Evolutionary conservation across 169 alveolate species (phyloP), one percentile per base, ranked within the genome.

Genomic region (Eimeria mitis): DNA sequence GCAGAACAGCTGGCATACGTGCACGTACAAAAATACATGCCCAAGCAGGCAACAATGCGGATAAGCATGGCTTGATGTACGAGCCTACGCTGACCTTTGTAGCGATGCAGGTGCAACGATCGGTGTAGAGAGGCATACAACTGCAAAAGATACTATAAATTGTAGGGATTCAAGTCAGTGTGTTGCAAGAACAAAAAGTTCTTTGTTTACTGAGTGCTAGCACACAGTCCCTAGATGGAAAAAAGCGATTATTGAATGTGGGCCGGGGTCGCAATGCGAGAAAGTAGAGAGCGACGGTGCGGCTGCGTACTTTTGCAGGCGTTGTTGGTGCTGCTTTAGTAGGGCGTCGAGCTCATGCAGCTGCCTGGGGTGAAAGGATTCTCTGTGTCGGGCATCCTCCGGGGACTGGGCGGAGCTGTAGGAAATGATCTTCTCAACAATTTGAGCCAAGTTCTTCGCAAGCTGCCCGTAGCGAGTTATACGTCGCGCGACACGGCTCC

Each of bases 401-500:
- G 34, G 47, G n/a, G 65, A 42, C 68, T 89, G 84, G 9, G 88
- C 28, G 42, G 95, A 31, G 52, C 56, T 70, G 63, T 89, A 59
- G 85, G 91, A 34, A 40, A 87, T 19, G n/a, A 65, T 61, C 92
- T 65, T 87, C 34, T 91, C 95, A 14, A 91, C 90, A 44, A 91
- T 61, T 14, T 44, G 79, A 23, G 78, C 71, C 89, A 70, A 47
- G n/a, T 65, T 65, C 91, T 83, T 81, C 83, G 89, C 54, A 75
- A 91, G 91, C 85, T 76, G 84, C 73, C 90, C 95, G 85, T 91
- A 91, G 44, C 95, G 95, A 63, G 91, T 91, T 85, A 91, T 91
- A 6, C 95, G 95, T n/a, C 95, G 95, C 70, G 95, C 95, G 9
- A 91, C 95, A 63, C 95, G 95, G 71, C 95, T 83, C 52, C 95